Evolutionary conservation across 2,329 filamentous ascomycete genomes (phyloP), one percentile per base, ranked within the genome.

Genomic region (Graphiopsis chlorocephala): DNA sequence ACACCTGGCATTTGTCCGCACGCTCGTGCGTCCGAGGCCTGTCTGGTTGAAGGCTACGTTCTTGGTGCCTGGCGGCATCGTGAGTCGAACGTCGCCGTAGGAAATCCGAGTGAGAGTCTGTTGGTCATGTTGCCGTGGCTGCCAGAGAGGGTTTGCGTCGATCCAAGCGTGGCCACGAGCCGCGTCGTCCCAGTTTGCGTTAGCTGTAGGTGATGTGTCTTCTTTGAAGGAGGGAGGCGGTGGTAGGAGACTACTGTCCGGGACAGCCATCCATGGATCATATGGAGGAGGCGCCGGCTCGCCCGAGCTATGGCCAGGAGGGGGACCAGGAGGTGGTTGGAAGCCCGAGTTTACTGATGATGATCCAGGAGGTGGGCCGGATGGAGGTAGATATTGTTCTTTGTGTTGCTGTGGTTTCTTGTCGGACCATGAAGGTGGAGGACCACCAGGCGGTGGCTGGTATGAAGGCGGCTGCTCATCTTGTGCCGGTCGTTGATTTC

Each of bases 261-360:
- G 89, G 1, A 92, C 88, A 3, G 88, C 85, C 7, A 84, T 82
- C 90, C 90, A 93, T 77, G 90, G 86, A 74, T 92, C 89, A 69
- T 86, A 86, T 28, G 84, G 82, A 20, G 85, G 85, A 15, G 85
- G 84, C 73, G 77, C 63, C 74, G 75, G 63, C 72, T 71, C 66
- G n/a, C 65, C 50, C 45, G 47, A 69, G 64, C 26, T 66, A 64
- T 52, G 55, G 25, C 48, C 35, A 25, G 63, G 67, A 56, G 64
- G 68, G 45, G 65, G 67, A 12, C 64, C 65, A 42, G 66, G 63
- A 47, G 68, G 69, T 7, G 65, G 55, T 65, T 42, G 28, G 73
- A 72, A 20, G 76, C 76, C 1, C 76, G 78, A 23, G 78, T 76
- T 15, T 74, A 78, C 1, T 29, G 65, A 64, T 26, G 77, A 70